Base-by-base conservation (phyloP, 225 moss, liverwort and hornwort species). In the Pleurozium schreberi region DNA sequence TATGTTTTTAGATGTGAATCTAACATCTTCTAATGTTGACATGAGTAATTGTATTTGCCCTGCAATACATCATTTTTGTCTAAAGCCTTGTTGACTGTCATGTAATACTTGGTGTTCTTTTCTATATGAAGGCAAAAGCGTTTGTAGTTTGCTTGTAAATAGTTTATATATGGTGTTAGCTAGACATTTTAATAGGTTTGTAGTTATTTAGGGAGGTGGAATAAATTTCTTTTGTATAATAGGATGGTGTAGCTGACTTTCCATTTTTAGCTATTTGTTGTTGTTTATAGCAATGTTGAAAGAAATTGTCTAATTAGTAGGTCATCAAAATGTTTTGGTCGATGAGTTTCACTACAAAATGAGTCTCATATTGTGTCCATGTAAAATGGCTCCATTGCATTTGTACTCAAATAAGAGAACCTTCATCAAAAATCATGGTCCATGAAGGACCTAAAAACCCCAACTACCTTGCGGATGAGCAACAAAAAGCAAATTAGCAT, bases 81-180 rank as follows among this genome's bases (percentile, higher is more conserved):
- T 52, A 3, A 36, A 36, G 8, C 14, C 13, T 36, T 76, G 0
- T 53, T 9, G 14, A 4, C 2, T 53, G 53, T 53, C 12, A 36
- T 36, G 36, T 1, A 13, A 0, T 53, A 21, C 36, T 36, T 77
- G 9, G 2, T 38, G 2, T 38, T 76, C 1, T 53, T 49, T 8
- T 49, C 1, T 0, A 0, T 21, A 14, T 19, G 36, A 38, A 53
- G 23, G 0, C 4, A 36, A 53, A 53, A 22, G 2, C 36, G 1
- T 52, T 77, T 77, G 23, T 14, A 36, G 1, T 26, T 0, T 55
- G 4, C 25, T 25, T 55, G 6, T 38, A 55, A 38, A 25, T 15
- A 22, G 3, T 53, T 77, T 9, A 77, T 77, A 36, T 38, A 38
- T 10, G 25, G 21, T 38, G 6, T 55, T 26, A 16, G 38, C 6